Base-by-base conservation (phyloP, 495 filamentous ascomycete species). In the Xylaria intraflava region DNA sequence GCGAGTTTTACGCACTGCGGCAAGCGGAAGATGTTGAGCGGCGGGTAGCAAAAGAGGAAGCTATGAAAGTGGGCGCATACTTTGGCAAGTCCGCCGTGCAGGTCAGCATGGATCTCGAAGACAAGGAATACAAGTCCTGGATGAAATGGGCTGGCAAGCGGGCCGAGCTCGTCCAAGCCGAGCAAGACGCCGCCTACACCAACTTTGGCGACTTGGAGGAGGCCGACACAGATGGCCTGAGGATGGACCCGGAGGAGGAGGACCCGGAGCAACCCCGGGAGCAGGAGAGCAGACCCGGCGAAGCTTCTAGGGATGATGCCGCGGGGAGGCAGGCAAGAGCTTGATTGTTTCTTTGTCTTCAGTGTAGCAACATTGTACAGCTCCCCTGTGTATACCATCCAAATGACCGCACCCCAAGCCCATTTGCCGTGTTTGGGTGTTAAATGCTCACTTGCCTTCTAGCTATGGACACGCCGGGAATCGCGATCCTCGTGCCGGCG, bases 21-120 rank as follows among this genome's bases (percentile, higher is more conserved):
- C 80, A 95, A 51, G 71, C 82, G 57, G 83, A 94, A 62, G 90
- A 96, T 49, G 81, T 93, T 40, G 83, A 93, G 70, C 81, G 83
- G 53, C 81, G 90, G 59, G 82, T 97, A 60, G 89, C 90, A 1
- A 78, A 79, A 20, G 93, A 98, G 71, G 93, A 98, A 71, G 93
- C 93, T 9, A 73, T 86, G 57, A 80, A 83, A 56, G 84, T 83
- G 9, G 93, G 93, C 42, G 93, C 89, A 50, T 84, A 83, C 66
- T 98, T 97, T 59, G 89, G 89, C 62, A 86, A 84, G 65, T 73
- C 80, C 16, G 70, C 75, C 52, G 56, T 90, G 39, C 83, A 94
- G 40, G 73, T 93, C 49, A 84, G 89, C 61, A 87, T 93, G 81
- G 73, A 87, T 51, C 70, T 94, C 53, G 93, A 98, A 72, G 83